These are phyloP conservation scores for Gastrodia elata DNA, from an alignment of 106 monocot genomes.

Conservation along the genomic window DNA sequence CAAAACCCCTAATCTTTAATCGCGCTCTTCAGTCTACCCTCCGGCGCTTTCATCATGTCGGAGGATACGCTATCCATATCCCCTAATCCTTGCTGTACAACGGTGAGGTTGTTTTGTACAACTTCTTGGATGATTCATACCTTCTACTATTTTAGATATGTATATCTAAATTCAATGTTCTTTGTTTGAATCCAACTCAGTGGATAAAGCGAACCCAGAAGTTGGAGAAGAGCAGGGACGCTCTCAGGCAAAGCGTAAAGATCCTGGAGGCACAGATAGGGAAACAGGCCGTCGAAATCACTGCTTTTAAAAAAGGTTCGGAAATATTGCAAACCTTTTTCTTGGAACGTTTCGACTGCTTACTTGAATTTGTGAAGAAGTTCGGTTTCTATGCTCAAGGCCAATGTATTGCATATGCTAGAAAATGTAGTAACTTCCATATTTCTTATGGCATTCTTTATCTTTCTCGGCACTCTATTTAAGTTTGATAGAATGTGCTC, in stretches of 20 bases:
- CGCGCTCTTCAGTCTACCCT: not conserved
- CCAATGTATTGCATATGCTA: not conserved
- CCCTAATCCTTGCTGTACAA: conserved; percentile 51
- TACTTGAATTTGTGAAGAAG: not conserved
- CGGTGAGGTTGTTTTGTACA: conserved; percentile 21
- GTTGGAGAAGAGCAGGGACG: conserved; percentile 42
- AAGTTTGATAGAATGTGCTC: too few relatives aligned
- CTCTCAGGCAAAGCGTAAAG: conserved; percentile 47
- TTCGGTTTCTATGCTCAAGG: not conserved
- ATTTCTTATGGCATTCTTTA: too few relatives aligned
- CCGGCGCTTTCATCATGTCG: conserved; percentile 21
- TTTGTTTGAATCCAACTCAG: conserved; percentile 15
- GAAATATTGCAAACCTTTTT: not conserved
- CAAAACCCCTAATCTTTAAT: not conserved
- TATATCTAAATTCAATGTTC: not conserved
- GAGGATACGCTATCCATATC: conserved; percentile 24
- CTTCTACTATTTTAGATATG: not conserved
- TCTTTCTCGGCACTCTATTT: too few relatives aligned
- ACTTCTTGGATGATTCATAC: not conserved
- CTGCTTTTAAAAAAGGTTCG: conserved; percentile 46
- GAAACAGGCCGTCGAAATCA: conserved; percentile 34
- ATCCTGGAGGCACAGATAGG: conserved; percentile 27
- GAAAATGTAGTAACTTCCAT: too few relatives aligned
- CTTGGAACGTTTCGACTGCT: not conserved
- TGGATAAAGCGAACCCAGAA: conserved; percentile 42